Conservation (phyloP, 2,329 filamentous ascomycete genomes). For the Cadophora sp. region DNA sequence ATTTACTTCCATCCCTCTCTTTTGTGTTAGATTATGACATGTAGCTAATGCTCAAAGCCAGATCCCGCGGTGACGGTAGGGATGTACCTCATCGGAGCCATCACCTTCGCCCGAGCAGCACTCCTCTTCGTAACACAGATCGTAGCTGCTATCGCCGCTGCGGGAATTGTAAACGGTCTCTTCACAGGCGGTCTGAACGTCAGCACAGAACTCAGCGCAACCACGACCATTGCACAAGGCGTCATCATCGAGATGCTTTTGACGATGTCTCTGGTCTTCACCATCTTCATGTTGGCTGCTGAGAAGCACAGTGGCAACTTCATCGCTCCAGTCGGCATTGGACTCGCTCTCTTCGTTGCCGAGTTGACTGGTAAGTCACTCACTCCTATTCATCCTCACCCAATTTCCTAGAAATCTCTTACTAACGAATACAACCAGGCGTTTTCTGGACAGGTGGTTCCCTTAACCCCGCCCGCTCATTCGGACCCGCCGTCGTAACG, state of each 20-base stretch:
- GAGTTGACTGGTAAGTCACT: slow-evolving; percentile 25
- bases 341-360: slow-evolving; percentile 53
- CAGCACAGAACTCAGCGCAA: slow-evolving; percentile 24
- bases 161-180: slow-evolving; percentile 47
- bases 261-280: slow-evolving; percentile 54
- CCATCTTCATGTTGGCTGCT: slow-evolving; percentile 53
- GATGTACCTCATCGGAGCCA: slow-evolving; percentile 44
- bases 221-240: slow-evolving; percentile 47
- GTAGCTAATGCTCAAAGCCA: neutral
- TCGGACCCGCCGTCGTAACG: slow-evolving; percentile 54
- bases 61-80: slow-evolving; percentile 43
- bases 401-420: too few relatives aligned
- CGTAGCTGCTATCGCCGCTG: slow-evolving; percentile 47
- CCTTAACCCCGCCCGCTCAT: slow-evolving; percentile 55
- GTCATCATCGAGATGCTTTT: slow-evolving; percentile 56
- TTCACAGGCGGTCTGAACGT: slow-evolving; percentile 28
- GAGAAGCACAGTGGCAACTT: slow-evolving; percentile 54
- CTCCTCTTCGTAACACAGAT: slow-evolving; percentile 44
- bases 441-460: slow-evolving; percentile 57
- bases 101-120: slow-evolving; percentile 39
- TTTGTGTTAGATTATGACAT: too few relatives aligned
- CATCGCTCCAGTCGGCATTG: slow-evolving; percentile 56
- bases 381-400: neutral
- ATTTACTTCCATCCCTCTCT: slow-evolving; percentile 51
- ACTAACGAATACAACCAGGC: slow-evolving; percentile 38